Evolutionary conservation across 179 eudicot genomes (phyloP), one percentile per base, ranked within the genome.

Genomic region (Spinacia oleracea): DNA sequence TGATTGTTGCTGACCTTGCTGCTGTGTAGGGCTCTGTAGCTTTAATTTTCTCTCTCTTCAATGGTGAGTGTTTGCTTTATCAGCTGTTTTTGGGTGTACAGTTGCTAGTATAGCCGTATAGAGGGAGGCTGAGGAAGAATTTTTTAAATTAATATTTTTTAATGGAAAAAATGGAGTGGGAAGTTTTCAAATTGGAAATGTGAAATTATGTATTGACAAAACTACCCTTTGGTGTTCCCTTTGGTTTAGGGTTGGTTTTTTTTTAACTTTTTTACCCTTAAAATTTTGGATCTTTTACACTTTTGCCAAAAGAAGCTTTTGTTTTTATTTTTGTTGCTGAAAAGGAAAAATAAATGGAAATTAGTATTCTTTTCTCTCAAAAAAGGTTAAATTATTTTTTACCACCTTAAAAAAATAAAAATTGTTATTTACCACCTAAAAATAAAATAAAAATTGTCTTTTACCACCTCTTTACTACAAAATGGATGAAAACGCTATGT

Each of bases 1-100:
- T 72, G 75, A 72, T 72, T 72, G 75, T 72, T 72, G 75, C n/a
- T n/a, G n/a, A n/a, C n/a, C n/a, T n/a, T n/a, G n/a, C 43, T 72
- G 35, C 45, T 72, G 40, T 38, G 40, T 38, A 38, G 40, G 40
- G 40, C 75, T 72, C 63, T 74, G 21, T 34, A 48, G 46, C 38
- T 46, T 42, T 70, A 27, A 45, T 71, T 50, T 72, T 72, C 43
- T 46, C 42, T 71, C 69, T 60, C 55, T 78, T 72, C 72, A 72
- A 72, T 72, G 71, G 62, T 68, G 62, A 18, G 58, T 67, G 48
- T 77, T 6, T 59, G 46, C 63, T 68, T 53, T 69, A 34, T 67
- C 73, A 77, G 66, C 66, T 77, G 74, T 77, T 56, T 53, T 51
- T 32, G 80, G 80, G 80, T 68, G 74, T 55, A 68, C 25, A 4